These are phyloP conservation scores for Yarrowia sp. DNA, from an alignment of 805 yeast genomes.

Conservation along the genomic window DNA sequence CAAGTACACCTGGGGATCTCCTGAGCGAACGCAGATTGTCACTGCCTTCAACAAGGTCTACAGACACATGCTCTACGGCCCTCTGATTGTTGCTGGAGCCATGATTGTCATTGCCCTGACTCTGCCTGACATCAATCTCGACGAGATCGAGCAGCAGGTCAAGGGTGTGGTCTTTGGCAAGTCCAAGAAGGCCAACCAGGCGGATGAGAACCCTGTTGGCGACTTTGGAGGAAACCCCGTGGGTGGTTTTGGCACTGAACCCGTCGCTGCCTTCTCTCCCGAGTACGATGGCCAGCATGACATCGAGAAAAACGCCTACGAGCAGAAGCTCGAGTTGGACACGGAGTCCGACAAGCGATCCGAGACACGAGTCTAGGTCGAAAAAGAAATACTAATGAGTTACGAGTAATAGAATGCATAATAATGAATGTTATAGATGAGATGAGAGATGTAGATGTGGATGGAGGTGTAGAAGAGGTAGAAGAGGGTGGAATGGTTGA, in stretches of 20 bases:
- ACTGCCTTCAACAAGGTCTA: conserved; percentile 39
- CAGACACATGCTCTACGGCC: conserved; percentile 39
- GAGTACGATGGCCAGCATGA: conserved; percentile 29
- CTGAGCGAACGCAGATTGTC: conserved; percentile 40
- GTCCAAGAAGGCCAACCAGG: conserved; percentile 8
- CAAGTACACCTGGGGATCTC: conserved; percentile 39
- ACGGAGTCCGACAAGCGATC: conserved; percentile 10
- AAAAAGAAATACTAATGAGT: conserved; percentile 6
- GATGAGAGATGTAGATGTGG: too few relatives aligned
- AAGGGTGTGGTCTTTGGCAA: conserved; percentile 33
- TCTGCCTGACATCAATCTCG: conserved; percentile 37
- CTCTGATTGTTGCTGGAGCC: conserved; percentile 38
- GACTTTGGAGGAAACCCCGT: conserved; percentile 35
- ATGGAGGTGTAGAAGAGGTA: too few relatives aligned
- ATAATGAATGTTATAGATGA: background rate
- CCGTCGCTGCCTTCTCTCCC: conserved; percentile 32
- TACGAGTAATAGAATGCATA: background rate
- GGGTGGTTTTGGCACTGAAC: conserved; percentile 20
- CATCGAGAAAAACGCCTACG: conserved; percentile 23
- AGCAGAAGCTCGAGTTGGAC: conserved; percentile 14
- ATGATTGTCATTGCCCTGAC: conserved; percentile 39
- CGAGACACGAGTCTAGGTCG: background rate
- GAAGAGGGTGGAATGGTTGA: too few relatives aligned
- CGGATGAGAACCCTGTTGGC: conserved; percentile 25
- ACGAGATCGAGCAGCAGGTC: conserved; percentile 33